Percentiles rank a stretch among this genome's conserved stretches.
These are phyloP conservation scores for Pseudogymnoascus sp. DNA, from an alignment of 2,329 filamentous ascomycete species.

Conservation along the genomic window DNA sequence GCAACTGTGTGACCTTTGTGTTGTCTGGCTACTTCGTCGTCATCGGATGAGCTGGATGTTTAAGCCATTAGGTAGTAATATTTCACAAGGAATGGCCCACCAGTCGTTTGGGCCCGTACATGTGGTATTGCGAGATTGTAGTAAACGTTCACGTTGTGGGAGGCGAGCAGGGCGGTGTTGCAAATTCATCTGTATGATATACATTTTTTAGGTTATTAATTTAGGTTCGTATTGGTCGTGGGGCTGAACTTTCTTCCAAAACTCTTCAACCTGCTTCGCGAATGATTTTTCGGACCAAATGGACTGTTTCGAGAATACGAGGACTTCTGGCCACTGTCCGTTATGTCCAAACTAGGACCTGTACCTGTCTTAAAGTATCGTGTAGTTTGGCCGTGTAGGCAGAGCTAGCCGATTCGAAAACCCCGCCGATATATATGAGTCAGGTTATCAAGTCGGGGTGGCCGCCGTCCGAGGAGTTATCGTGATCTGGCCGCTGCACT, in stretches of 20 bases:
- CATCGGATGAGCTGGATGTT: conserved; percentile 12
- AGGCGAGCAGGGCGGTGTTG: background rate
- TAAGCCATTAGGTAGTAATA: conserved; percentile 11
- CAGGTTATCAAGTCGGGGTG: background rate
- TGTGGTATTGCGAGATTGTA: background rate
- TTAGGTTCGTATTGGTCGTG: background rate
- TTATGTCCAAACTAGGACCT: background rate
- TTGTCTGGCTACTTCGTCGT: conserved; percentile 8
- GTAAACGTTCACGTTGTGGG: background rate
- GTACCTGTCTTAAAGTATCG: background rate
- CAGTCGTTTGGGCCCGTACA: background rate
- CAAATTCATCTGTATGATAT: background rate
- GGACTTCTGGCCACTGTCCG: no score
- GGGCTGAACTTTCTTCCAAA: background rate
- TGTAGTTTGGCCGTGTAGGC: background rate
- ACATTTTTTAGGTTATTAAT: background rate
- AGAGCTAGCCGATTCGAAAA: background rate
- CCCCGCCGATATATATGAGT: background rate
- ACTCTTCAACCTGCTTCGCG: background rate
- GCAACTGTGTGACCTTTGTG: conserved; percentile 16
- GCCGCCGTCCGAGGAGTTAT: background rate
- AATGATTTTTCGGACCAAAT: background rate
- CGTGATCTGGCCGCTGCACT: background rate
- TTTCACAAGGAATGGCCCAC: background rate
- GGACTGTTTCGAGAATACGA: background rate